phyloP scores from a whole-genome alignment of 192 early-diverging fungal genomes.

The Helicostylum pulchrum region DNA sequence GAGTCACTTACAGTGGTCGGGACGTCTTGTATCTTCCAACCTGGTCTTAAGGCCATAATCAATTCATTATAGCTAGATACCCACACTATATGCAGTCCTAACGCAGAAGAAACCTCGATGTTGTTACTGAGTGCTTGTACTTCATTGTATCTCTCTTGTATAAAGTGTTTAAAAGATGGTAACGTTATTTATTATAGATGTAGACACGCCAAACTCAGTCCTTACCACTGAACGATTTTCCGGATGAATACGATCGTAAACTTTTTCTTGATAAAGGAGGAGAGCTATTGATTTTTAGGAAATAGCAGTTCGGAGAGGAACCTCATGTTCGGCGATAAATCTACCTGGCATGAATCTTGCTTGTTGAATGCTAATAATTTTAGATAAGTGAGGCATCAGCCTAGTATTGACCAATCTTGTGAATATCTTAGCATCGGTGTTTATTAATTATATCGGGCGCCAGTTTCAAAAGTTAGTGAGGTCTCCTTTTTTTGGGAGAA shows the following conservation, averaged over 20 bases:
- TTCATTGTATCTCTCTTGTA: too few species aligned
- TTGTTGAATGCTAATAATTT: conserved; percentile 17
- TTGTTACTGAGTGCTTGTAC: too few species aligned
- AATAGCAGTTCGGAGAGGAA: background rate
- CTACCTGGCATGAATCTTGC: conserved; percentile 21
- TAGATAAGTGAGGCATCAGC: background rate
- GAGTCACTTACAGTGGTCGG: too few species aligned
- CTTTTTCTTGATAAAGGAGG: conserved; percentile 29
- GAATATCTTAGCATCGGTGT: conserved; percentile 27
- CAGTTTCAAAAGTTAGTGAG: conserved; percentile 14
- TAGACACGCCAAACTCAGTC: conserved; percentile 1
- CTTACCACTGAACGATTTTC: conserved; percentile 8
- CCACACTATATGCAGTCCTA: too few species aligned
- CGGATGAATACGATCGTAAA: conserved; percentile 26
- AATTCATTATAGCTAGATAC: too few species aligned
- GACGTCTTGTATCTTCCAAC: too few species aligned
- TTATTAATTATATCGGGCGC: conserved; percentile 19
- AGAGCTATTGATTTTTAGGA: background rate
- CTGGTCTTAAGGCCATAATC: too few species aligned
- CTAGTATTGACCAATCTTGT: background rate
- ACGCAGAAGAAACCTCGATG: too few species aligned
- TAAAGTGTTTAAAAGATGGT: too few species aligned
- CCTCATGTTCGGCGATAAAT: conserved; percentile 18
- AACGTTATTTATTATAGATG: background rate
- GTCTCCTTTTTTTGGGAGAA: conserved; percentile 33